phyloP scores from a whole-genome alignment of 495 filamentous ascomycete species.

The Tuber magnatum region DNA sequence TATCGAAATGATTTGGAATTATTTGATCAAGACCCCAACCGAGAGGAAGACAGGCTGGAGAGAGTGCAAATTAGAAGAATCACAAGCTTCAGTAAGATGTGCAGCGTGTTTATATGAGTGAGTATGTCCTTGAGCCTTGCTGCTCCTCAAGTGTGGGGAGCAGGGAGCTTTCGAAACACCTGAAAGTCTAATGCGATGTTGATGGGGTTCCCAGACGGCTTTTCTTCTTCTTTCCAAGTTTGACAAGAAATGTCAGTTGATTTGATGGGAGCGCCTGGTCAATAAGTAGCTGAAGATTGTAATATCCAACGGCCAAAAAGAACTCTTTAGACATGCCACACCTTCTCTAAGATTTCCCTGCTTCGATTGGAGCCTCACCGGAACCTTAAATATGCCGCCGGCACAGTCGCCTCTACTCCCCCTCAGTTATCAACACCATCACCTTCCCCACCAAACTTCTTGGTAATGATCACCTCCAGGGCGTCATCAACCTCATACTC shows the following conservation, averaged over 20 bases:
- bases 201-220: not conserved
- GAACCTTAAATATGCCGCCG: not conserved
- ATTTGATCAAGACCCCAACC: not conserved
- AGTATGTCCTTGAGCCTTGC: not conserved
- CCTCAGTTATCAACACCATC: slow-evolving; percentile 11
- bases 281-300: not conserved
- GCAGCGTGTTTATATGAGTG: not conserved
- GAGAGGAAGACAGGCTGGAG: not conserved
- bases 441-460: slow-evolving; percentile 21
- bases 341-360: not conserved
- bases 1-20: slow-evolving; percentile 1
- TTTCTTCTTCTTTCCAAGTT: not conserved
- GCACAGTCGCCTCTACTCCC: not conserved
- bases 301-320: not conserved
- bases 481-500: slow-evolving; percentile 90
- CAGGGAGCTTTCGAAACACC: not conserved
- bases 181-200: not conserved
- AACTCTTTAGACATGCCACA: not conserved
- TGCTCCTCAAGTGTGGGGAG: not conserved
- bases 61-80: not conserved
- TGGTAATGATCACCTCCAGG: slow-evolving; percentile 50
- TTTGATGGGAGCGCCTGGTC: not conserved
- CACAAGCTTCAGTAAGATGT: not conserved
- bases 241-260: not conserved
- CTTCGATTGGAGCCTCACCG: slow-evolving; percentile 4